phyloP scores from a whole-genome alignment of 352 stramenopile genomes.

The Pythium rhizo-oryzae region DNA sequence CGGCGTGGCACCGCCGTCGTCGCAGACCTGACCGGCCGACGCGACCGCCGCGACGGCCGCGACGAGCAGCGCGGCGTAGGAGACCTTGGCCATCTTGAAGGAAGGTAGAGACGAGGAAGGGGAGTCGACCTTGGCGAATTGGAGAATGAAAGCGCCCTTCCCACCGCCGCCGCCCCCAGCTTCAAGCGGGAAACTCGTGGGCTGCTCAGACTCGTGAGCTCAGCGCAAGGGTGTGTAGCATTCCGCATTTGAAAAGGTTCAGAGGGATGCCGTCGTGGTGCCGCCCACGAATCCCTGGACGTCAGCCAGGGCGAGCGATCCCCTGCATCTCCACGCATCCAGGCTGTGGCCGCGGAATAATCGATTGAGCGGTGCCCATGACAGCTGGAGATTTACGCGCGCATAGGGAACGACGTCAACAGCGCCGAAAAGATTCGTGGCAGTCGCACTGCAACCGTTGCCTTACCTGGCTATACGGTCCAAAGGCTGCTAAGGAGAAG shows the following conservation, averaged over 20 bases:
- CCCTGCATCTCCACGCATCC: background rate
- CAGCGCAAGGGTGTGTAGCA: too few relatives aligned
- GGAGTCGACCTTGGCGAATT: slow-evolving; percentile 24
- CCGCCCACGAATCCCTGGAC: background rate
- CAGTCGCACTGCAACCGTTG: background rate
- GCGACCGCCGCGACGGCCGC: slow-evolving; percentile 32
- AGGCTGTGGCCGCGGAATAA: background rate
- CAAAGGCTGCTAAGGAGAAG: background rate
- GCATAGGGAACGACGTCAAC: background rate
- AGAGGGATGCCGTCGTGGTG: background rate
- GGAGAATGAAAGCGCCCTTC: slow-evolving; percentile 7
- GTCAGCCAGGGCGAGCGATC: too few relatives aligned
- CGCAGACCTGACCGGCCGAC: slow-evolving; percentile 35
- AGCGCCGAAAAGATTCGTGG: background rate
- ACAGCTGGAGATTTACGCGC: background rate
- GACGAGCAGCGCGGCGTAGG: slow-evolving; percentile 34
- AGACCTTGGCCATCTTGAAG: slow-evolving; percentile 50
- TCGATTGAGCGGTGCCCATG: background rate
- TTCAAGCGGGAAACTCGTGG: background rate
- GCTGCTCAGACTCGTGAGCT: background rate
- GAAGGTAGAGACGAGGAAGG: background rate
- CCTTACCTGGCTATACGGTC: background rate
- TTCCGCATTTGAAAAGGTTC: background rate
- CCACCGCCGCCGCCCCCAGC: background rate
- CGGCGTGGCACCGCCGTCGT: slow-evolving; percentile 32